A percentile compares a stretch with the other conserved stretches of the same genome.
Evolutionary conservation across 1,139 yeast species (phyloP).

Genomic region (Hyphopichia fennica): DNA sequence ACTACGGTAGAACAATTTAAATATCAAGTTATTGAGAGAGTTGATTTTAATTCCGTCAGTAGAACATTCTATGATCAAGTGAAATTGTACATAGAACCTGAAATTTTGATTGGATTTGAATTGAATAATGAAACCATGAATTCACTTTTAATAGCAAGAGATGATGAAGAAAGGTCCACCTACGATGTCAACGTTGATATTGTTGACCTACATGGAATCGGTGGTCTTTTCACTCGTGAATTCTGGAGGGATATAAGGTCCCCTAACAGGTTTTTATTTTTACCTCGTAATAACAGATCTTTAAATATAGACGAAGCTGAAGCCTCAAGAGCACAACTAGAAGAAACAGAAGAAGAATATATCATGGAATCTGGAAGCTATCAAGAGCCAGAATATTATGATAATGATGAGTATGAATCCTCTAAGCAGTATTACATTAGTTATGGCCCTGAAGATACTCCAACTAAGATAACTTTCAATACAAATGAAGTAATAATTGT

Average conservation of each 20-base stretch:
- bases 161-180: neutral
- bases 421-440: slow-evolving; percentile 21
- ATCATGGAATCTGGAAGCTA: neutral
- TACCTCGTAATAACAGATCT: slow-evolving; percentile 12
- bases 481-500: slow-evolving; percentile 45
- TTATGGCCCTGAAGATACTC: slow-evolving; percentile 11
- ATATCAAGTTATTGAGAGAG: slow-evolving; percentile 19
- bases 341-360: too few species aligned
- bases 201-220: slow-evolving; percentile 13
- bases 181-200: slow-evolving; percentile 9
- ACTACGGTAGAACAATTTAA: slow-evolving; percentile 26
- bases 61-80: slow-evolving; percentile 33
- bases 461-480: slow-evolving; percentile 23
- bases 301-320: slow-evolving; percentile 1
- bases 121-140: neutral
- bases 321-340: neutral
- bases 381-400: neutral
- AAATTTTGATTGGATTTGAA: slow-evolving; percentile 2
- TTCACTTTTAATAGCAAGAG: neutral
- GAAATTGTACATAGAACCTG: slow-evolving; percentile 9
- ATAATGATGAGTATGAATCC: slow-evolving; percentile 5
- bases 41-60: slow-evolving; percentile 23
- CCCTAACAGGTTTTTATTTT: slow-evolving; percentile 21
- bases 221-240: slow-evolving; percentile 28
- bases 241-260: slow-evolving; percentile 30